A percentile compares a stretch with the other conserved stretches of the same genome.
phyloP scores from a whole-genome alignment of 106 monocot species.

The Chionographis japonica region DNA sequence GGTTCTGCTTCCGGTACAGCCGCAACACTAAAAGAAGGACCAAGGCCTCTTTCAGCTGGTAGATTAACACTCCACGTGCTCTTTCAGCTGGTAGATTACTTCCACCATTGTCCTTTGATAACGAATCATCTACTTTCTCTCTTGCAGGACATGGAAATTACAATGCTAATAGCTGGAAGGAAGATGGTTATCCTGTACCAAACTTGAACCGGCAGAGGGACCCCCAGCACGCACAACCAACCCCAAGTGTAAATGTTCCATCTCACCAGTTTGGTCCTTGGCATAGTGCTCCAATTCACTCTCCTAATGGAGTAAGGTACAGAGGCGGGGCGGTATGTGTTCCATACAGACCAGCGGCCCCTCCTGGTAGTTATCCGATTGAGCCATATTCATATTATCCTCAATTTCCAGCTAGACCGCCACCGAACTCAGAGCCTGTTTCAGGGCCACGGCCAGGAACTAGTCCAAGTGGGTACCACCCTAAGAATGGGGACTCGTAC shows the following conservation, averaged over 20 bases:
- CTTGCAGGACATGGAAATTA: constrained; percentile 31
- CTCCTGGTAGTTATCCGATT: constrained; percentile 47
- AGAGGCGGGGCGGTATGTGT: constrained; percentile 49
- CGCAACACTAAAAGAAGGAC: constrained; percentile 21
- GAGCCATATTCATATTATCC: constrained; percentile 62
- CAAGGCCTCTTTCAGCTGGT: constrained; percentile 27
- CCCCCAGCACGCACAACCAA: constrained; percentile 21
- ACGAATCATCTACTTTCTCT: background rate
- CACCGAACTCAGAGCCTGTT: constrained; percentile 31
- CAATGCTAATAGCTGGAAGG: constrained; percentile 26
- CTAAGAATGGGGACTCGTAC: constrained; percentile 45
- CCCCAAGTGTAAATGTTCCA: constrained; percentile 26
- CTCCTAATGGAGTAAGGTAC: constrained; percentile 62
- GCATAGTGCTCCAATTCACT: constrained; percentile 43
- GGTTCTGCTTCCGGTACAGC: constrained; percentile 41
- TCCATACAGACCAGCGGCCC: constrained; percentile 45
- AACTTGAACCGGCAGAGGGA: constrained; percentile 46
- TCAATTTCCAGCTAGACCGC: constrained; percentile 28
- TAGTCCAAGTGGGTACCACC: constrained; percentile 35
- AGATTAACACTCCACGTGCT: background rate
- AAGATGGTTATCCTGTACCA: constrained; percentile 20
- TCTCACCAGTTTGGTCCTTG: constrained; percentile 57
- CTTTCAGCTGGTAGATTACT: background rate
- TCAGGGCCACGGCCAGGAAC: constrained; percentile 39
- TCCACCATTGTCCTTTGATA: background rate